Base-by-base conservation (phyloP, 2,329 filamentous ascomycete genomes). In the Cercospora sp. region DNA sequence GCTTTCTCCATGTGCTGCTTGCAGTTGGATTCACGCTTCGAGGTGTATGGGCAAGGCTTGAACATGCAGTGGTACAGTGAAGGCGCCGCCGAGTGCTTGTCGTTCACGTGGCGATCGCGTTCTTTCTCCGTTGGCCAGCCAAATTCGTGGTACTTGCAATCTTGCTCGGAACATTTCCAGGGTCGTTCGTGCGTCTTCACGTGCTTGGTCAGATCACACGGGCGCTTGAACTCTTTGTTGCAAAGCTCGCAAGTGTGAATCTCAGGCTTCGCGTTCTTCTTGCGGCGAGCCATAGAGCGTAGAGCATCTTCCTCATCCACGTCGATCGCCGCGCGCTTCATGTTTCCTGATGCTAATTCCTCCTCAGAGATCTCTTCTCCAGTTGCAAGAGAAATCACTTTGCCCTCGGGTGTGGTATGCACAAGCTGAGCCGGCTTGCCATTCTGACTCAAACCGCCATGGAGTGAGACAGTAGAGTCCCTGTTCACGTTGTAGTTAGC, bases 1-100 rank as follows among this genome's bases (percentile, higher is more conserved):
- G 92, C 91, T 81, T 97, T 97, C 83, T 98, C 94, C 94, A 97
- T 97, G 82, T 98, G 94, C 81, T 97, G 94, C 80, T 97, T 97
- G 87, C 93, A 96, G 81, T 98, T 98, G 71, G 91, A 95, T 82
- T 97, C 91, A 68, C 94, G 90, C 85, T 98, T 98, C 10, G 94
- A 97, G 77, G 93, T 91, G 83, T 98, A 98, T 0, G 91, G 89
- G 85, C 95, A 98, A 26, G 90, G 90, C 74, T 89, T 86, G 81
- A 87, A 98, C 59, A 89, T 82, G 82, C 95, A 99, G 82, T 92
- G 89, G 80, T 89, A 97, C 83, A 96, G 89, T 53, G 89, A 85
- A 4, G 95, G 94, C 37, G 89, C 85, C 63, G 87, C 82, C 18
- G 92, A 94, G 82, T 99, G 95, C 83, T 96, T 97, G 84, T 99